A percentile compares a stretch with the other conserved stretches of the same genome.
Evolutionary conservation across 495 filamentous ascomycete genomes (phyloP).

Genomic region (Choiromyces venosus): DNA sequence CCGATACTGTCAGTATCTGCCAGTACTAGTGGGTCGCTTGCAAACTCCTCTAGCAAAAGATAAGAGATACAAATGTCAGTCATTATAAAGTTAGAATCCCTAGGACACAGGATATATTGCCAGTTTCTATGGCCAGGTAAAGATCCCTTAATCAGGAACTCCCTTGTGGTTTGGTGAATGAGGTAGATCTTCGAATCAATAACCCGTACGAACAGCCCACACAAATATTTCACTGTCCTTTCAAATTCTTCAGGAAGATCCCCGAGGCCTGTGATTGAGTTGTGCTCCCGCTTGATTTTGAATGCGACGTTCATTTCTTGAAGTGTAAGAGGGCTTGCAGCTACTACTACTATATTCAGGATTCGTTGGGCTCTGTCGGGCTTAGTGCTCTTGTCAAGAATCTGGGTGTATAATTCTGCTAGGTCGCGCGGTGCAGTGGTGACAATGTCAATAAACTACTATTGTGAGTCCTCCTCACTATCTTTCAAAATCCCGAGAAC

Average conservation of each 20-base stretch:
- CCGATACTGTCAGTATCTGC: not conserved
- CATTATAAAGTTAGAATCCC: slow-evolving; percentile 15
- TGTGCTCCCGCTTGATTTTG: slow-evolving; percentile 33
- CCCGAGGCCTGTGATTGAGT: slow-evolving; percentile 37
- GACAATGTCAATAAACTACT: slow-evolving; percentile 36
- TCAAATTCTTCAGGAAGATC: slow-evolving; percentile 8
- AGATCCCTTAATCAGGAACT: slow-evolving; percentile 9
- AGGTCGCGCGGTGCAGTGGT: slow-evolving; percentile 32
- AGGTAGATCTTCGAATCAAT: slow-evolving; percentile 44
- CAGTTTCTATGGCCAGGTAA: not conserved
- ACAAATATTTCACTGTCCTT: slow-evolving; percentile 41
- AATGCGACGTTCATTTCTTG: slow-evolving; percentile 46
- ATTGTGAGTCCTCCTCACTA: not conserved
- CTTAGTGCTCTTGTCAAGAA: slow-evolving; percentile 36
- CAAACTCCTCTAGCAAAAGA: slow-evolving; percentile 7
- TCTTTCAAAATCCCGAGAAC: slow-evolving; percentile 21
- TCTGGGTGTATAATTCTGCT: slow-evolving; percentile 40
- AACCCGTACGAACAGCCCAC: slow-evolving; percentile 46
- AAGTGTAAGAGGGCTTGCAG: slow-evolving; percentile 43
- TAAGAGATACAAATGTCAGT: slow-evolving; percentile 16
- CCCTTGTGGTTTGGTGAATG: slow-evolving; percentile 19
- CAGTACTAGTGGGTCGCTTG: not conserved
- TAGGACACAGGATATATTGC: slow-evolving; percentile 2
- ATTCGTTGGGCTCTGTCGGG: slow-evolving; percentile 32
- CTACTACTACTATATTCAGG: slow-evolving; percentile 45